Evolutionary conservation across 306 rosid genomes (phyloP).

Genomic region (Vigna trinervia): DNA sequence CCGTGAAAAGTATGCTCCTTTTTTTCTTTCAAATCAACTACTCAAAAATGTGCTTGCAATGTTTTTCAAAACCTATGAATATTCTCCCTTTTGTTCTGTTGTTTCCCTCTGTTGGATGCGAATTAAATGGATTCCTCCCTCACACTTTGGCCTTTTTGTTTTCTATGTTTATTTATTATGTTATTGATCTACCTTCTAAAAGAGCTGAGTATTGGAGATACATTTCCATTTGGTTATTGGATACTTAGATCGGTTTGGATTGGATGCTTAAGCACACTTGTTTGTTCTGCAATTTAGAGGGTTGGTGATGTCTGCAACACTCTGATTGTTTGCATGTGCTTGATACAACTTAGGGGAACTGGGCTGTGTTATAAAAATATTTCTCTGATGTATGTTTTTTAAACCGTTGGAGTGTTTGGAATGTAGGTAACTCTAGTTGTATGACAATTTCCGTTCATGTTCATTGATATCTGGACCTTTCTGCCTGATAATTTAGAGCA

Average conservation of each 20-base stretch:
- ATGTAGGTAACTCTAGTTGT: conserved; percentile 20
- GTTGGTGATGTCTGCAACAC: conserved; percentile 19
- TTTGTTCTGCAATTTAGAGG: background rate
- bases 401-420: conserved; percentile 1
- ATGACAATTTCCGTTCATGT: background rate
- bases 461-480: conserved; percentile 20
- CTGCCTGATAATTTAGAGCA: conserved; percentile 17
- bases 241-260: background rate
- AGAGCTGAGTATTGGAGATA: conserved; percentile 11
- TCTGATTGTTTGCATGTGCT: background rate
- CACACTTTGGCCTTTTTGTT: background rate
- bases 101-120: background rate
- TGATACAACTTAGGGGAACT: background rate
- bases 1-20: conserved; percentile 70
- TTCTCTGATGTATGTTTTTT: background rate
- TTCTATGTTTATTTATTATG: background rate
- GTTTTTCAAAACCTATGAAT: background rate
- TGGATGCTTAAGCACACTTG: background rate
- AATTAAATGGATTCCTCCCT: conserved; percentile 4
- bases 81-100: conserved; percentile 10
- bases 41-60: background rate
- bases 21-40: conserved; percentile 18
- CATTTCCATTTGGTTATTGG: background rate
- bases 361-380: background rate
- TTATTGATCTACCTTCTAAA: conserved; percentile 1